These are phyloP conservation scores for Komagataella mondaviorum DNA, from an alignment of 805 yeast species.

Conservation along the genomic window DNA sequence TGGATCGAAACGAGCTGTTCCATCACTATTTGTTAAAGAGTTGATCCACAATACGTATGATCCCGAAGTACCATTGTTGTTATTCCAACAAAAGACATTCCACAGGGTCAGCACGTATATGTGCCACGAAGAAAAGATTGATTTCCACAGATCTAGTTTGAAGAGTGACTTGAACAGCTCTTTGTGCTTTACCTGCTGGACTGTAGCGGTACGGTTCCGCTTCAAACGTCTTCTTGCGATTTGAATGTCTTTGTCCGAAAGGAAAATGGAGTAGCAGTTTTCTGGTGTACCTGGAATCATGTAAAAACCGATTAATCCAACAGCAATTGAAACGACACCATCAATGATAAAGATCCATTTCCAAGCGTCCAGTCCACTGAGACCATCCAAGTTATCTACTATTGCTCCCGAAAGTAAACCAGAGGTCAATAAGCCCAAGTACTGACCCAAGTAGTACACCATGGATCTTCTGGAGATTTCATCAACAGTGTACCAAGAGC, in stretches of 20 bases:
- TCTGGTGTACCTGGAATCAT: constrained; percentile 55
- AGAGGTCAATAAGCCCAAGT: constrained; percentile 42
- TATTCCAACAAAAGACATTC: constrained; percentile 29
- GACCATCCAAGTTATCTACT: constrained; percentile 15
- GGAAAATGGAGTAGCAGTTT: constrained; percentile 32
- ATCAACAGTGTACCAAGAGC: constrained; percentile 40
- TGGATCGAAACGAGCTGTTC: constrained; percentile 12
- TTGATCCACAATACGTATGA: constrained; percentile 26
- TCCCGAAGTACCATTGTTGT: constrained; percentile 25
- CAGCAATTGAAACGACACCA: constrained; percentile 27
- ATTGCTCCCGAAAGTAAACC: constrained; percentile 35
- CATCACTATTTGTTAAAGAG: not conserved
- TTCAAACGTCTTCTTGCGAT: constrained; percentile 29
- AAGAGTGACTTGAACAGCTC: constrained; percentile 13
- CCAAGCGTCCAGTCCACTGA: constrained; percentile 29
- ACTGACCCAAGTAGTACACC: constrained; percentile 49
- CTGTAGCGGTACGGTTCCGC: constrained; percentile 13
- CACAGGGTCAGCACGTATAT: constrained; percentile 20
- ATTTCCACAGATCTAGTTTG: constrained; percentile 18
- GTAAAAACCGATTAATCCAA: constrained; percentile 14
- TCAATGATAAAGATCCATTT: constrained; percentile 43
- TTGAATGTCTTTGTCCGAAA: constrained; percentile 39
- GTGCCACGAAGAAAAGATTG: constrained; percentile 24
- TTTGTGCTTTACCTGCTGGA: not conserved
- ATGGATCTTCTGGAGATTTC: constrained; percentile 54